Evolutionary conservation across 1,284 basidiomycete species (phyloP), one percentile per base, ranked within the genome.

Genomic region (Irpex sp.): DNA sequence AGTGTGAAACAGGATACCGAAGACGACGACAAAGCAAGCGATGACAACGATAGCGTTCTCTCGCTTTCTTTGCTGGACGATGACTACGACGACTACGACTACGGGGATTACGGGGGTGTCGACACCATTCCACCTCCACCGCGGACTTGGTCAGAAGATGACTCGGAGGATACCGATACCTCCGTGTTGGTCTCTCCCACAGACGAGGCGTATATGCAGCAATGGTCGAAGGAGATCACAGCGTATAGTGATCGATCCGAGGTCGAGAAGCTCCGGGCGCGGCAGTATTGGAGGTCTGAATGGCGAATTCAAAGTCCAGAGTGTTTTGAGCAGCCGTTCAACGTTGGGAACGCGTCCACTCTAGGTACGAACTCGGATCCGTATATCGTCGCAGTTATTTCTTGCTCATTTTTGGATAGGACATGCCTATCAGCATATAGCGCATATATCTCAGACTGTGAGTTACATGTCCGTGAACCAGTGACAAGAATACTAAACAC

Each of bases 271-370:
- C 73, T 92, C 21, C 82, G 83, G 64, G 73, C 77, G 2, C 78
- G 76, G 60, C 90, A 92, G 66, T 92, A 92, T 69, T 92, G 91
- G 91, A 79, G 82, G 66, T 73, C 82, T 2, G 83, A 83, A 38
- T 89, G 86, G 86, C 77, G 74, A 57, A 79, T 79, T 2, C 80
- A 84, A 26, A 26, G 26, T 67, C 76, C 77, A 8, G 68, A 78
- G n/a, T 9, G 21, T 62, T 65, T 78, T n/a, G 75, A 71, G 13
- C 73, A 74, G 19, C 71, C 75, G 1, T 91, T 92, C 68, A 74
- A 87, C 69, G 75, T 91, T 21, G 82, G 85, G 3, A 83, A 89
- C 69, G 83, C 87, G 7, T 89, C 89, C 0, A 88, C 89, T 2
- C 75, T 92, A 40, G 88, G 90, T 86, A 68, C 60, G 73, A 67